Evolutionary conservation across 805 yeast genomes (phyloP), one percentile per base, ranked within the genome.

Genomic region (Candida hispaniensis): DNA sequence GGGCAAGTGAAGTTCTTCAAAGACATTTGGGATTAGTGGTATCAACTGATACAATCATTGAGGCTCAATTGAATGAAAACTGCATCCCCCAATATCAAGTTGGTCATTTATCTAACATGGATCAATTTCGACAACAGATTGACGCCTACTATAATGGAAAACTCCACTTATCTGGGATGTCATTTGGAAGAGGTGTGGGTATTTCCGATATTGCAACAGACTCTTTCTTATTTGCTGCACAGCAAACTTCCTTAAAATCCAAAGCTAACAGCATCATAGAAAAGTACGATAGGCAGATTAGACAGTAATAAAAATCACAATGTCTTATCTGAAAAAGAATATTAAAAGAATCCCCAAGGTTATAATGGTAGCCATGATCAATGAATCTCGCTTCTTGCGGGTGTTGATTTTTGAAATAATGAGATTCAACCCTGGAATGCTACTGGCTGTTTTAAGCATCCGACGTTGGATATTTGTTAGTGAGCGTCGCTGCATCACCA

Each of bases 141-240:
- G 35, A 54, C 3, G 40, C 51, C 1, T 55, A 56, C 10, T 69
- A 61, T 46, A 44, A 52, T 1, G 59, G 64, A 20, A 58, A 58
- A 24, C 48, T 76, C 9, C 66, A 73, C 0, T 48, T 79, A 2
- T 85, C 91, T 12, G 96, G 96, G 0, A 82, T 80, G 74, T 64
- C 74, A 2, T 73, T 79, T 44, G 79, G 83, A 6, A 71, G 67
- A 26, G 88, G 93, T 1, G 74, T 82, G 6, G 95, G 95, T 1
- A 86, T 86, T 2, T 94, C 94, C 1, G 95, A 86, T 56, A 78
- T 86, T 44, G 76, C 82, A 1, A 54, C 70, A 18, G 73, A 75
- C 48, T 69, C 78, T 3, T 64, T 79, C 36, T 67, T 64, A 30
- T 70, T 64, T 39, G 91, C 86, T 4, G 44, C 53, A 57, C 46